Conservation (phyloP, 2,329 filamentous ascomycete species). For the Nemania sp. region DNA sequence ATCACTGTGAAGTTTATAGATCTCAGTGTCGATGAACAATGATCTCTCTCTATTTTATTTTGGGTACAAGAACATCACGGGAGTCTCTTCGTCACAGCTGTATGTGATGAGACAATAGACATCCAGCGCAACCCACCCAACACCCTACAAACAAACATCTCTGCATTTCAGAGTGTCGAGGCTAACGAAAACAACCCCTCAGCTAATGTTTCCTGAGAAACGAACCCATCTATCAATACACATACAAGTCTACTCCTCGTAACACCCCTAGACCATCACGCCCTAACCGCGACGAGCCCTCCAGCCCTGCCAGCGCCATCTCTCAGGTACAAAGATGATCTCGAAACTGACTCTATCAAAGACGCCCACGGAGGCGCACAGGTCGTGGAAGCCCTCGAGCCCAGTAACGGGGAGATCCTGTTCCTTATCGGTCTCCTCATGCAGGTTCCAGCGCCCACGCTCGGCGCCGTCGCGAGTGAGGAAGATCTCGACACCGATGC, state of each 20-base stretch:
- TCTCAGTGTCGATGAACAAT: no score
- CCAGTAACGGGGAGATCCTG: slow-evolving; percentile 66
- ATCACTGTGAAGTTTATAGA: no score
- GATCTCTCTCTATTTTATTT: no score
- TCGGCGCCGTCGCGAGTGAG: slow-evolving; percentile 68
- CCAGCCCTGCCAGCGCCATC: slow-evolving; percentile 58
- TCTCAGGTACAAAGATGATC: slow-evolving; percentile 61
- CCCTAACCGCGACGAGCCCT: neutral
- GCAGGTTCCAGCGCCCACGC: slow-evolving; percentile 68
- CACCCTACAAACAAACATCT: no score
- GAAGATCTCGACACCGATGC: slow-evolving; percentile 63
- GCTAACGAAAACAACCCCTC: no score
- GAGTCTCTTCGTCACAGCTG: no score
- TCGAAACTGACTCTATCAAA: slow-evolving; percentile 72
- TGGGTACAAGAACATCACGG: no score
- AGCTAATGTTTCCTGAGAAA: no score
- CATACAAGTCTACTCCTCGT: neutral
- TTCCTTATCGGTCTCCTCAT: slow-evolving; percentile 71
- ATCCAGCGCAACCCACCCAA: no score
- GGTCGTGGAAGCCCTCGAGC: slow-evolving; percentile 70
- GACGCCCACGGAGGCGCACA: slow-evolving; percentile 71
- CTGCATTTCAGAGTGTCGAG: no score
- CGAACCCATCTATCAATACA: neutral
- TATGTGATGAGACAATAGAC: no score
- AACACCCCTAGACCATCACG: neutral